Base-by-base conservation (phyloP, 1,139 yeast species). In the Suhomyces wounanorum region DNA sequence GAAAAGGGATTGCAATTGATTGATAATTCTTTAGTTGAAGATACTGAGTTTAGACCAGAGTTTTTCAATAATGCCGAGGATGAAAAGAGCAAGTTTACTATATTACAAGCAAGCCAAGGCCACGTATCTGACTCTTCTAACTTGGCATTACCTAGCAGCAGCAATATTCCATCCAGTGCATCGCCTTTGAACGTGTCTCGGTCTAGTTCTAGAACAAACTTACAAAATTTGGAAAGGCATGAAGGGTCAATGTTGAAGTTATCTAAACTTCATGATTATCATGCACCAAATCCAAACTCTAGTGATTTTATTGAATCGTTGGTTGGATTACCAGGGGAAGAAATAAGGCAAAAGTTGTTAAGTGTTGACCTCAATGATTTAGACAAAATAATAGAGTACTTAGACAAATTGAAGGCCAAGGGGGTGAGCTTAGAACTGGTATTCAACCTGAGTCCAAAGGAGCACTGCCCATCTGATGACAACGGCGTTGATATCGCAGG, bases 1-100 rank as follows among this genome's bases (percentile, higher is more conserved):
- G 87, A 84, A 56, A 84, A 83, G 58, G 89, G 89, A 1, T 62
- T 85, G 40, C 75, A 77, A 53, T 68, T 87, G 55, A 71, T 86
- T 53, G 81, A 75, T 55, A 63, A 63, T 26, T 68, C 72, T 1
- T 65, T 73, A 40, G 63, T 55, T 8, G 64, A 64, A 6, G 62
- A 57, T 9, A 57, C 40, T 2, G 40, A 40, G 26, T 13, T 43
- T 7, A 8, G 25, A 10, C 43, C 47, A 18, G 25, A 35, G 14
- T 11, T 50, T 9, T 17, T 49, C 3, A 23, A 28, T 8, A 53
- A 51, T 3, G 61, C 64, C 3, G 67, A 63, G 43, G 62, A 63
- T 36, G 64, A 61, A 37, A 59, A 58, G 47, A 60, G 55, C 21
- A 55, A 54, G 36, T 54, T 52, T 28, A 52, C 47, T 9, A 31